Evolutionary conservation across 176 grass and related monocot genomes (phyloP), one percentile per base, ranked within the genome.

Genomic region (Tillandsia leiboldiana): DNA sequence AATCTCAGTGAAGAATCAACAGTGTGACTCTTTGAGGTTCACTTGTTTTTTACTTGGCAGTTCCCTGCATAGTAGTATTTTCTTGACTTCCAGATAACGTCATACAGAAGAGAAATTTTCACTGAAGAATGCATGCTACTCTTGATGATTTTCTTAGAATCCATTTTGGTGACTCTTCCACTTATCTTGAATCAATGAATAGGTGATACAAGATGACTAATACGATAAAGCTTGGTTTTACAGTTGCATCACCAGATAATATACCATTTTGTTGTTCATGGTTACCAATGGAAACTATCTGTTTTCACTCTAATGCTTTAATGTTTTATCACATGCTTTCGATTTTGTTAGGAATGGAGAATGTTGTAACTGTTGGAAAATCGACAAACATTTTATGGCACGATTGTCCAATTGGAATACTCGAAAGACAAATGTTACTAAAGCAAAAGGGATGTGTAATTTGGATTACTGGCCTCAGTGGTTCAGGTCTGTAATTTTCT

Each of bases 381-480:
- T 83, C 91, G 47, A 95, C 87, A 17, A 95, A 95, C 65, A 90
- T 95, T 77, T 71, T 85, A 50, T 95, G 91, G 91, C 87, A 95
- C 70, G 80, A 90, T 33, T 95, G 91, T 64, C 87, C 74, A 2
- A 82, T 90, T 73, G 83, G 87, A 51, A 81, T 63, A 68, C 64
- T 69, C 13, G 78, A 74, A 63, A 68, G 78, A 51, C 78, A 81
- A 63, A 84, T 80, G 0, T 82, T 95, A 69, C 77, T 95, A 54
- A 80, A 82, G 64, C 87, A 95, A 51, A 95, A 90, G 72, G 91
- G 91, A 62, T 95, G 87, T 73, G 87, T 95, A 49, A 84, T 95
- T 61, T 95, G 91, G 91, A 95, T 95, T 72, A 95, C 91, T 72
- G 91, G 91, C 66, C 83, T 95, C 62, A 95, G 91, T 66, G 87